Conservation (phyloP, 345 rosid species). For the Capsella bursapastoris region DNA sequence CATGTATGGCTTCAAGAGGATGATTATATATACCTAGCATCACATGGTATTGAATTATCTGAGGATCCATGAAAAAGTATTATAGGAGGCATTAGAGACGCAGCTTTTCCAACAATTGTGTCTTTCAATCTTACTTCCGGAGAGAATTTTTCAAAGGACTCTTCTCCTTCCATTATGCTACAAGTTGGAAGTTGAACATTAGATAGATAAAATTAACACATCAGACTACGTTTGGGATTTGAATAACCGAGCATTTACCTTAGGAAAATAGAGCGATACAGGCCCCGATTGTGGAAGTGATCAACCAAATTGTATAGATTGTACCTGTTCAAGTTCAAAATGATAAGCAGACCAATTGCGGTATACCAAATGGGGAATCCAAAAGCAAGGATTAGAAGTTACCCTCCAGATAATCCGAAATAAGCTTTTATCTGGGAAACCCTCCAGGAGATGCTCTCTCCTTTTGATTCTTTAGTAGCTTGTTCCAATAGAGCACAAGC, state of each 20-base stretch:
- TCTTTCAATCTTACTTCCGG: constrained; percentile 81
- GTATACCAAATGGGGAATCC: neutral
- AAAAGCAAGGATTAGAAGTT: constrained; percentile 8
- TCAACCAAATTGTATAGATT: constrained; percentile 79
- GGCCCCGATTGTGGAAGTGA: constrained; percentile 87
- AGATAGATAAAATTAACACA: neutral
- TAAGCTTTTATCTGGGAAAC: constrained; percentile 78
- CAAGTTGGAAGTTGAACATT: constrained; percentile 20
- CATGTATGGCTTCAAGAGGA: constrained; percentile 12
- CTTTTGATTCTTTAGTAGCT: constrained; percentile 77
- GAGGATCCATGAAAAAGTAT: constrained; percentile 87
- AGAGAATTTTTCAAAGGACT: constrained; percentile 76
- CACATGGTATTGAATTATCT: constrained; percentile 85
- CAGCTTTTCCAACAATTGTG: constrained; percentile 59
- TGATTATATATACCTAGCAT: constrained; percentile 75
- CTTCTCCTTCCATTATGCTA: constrained; percentile 99
- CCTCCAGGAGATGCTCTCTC: constrained; percentile 74
- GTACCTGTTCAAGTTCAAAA: constrained; percentile 58
- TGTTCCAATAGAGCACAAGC: constrained; percentile 89
- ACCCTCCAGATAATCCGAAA: constrained; percentile 98
- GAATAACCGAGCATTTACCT: constrained; percentile 50
- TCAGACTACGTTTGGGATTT: constrained; percentile 2
- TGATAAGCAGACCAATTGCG: constrained; percentile 3
- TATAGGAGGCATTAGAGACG: constrained; percentile 73
- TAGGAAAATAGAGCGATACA: constrained; percentile 79